Evolutionary conservation across 306 rosid genomes (phyloP), one percentile per base, ranked within the genome.

Genomic region (Lithocarpus polystachyus): DNA sequence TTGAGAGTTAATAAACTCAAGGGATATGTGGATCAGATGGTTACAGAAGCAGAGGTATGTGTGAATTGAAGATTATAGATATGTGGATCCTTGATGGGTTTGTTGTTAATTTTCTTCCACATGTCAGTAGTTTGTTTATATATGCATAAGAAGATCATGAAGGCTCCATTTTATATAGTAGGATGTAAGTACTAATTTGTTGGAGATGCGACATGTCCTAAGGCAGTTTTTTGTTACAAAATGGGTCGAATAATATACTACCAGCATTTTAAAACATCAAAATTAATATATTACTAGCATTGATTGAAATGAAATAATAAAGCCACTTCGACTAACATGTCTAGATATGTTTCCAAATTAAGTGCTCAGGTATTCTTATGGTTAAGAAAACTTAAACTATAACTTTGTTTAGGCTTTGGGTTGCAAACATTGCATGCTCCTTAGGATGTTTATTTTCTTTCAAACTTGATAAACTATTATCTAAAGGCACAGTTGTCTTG

Each of bases 21-120:
- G 87, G 85, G 93, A 2, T 95, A 93, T 81, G 98, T 95, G 70
- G 94, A 93, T 86, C 96, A 95, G 94, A 95, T 95, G 99, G 92
- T 95, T 75, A 11, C 80, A 5, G 99, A 95, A 83, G 91, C 99
- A 37, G 88, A 93, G 94, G 99, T 84, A 56, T 59, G 23, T 22
- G n/a, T 60, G 57, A 68, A 6, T 54, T 15, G 37, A 62, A 8
- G 17, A 48, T 48, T 48, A 48, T 48, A 48, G 17, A 48, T 8
- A 40, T 48, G 53, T 48, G 53, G 53, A 48, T 48, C 53, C 37
- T 51, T 56, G 10, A 3, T 54, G 23, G 19, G 18, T n/a, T 70
- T 22, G 12, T 61, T 15, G 6, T 73, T 33, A 53, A 40, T 64
- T 60, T 68, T 33, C 24, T 74, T 67, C 29, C 13, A 2, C 8